Conservation (phyloP, 371 early-diverging fungal species). For the Rhizopus sp. region DNA sequence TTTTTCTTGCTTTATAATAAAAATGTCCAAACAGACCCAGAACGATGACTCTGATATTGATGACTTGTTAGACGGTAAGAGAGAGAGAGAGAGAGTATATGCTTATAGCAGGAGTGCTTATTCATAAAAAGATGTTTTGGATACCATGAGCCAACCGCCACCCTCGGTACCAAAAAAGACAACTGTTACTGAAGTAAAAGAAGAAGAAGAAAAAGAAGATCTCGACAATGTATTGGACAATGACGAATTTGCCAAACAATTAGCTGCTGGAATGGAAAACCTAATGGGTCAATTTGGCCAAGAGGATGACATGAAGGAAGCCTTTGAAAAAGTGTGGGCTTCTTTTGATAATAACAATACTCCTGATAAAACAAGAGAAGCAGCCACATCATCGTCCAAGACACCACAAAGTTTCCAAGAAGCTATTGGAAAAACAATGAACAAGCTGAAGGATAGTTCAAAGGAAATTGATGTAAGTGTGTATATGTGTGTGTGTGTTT, state of each 20-base stretch:
- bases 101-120: background rate
- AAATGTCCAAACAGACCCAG: slow-evolving; percentile 29
- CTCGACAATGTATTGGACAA: slow-evolving; percentile 52
- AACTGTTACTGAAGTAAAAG: slow-evolving; percentile 22
- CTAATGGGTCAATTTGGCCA: slow-evolving; percentile 58
- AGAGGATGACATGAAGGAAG: slow-evolving; percentile 57
- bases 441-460: slow-evolving; percentile 82
- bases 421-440: slow-evolving; percentile 82
- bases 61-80: slow-evolving; percentile 63
- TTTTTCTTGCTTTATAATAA: background rate
- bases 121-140: slow-evolving; percentile 49
- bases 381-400: slow-evolving; percentile 14
- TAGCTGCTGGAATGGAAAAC: slow-evolving; percentile 78
- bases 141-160: slow-evolving; percentile 37
- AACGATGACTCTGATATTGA: slow-evolving; percentile 62
- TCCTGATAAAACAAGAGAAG: slow-evolving; percentile 17
- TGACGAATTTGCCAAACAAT: slow-evolving; percentile 77
- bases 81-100: background rate
- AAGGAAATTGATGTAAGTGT: slow-evolving; percentile 75
- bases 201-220: slow-evolving; percentile 20
- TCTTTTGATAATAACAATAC: slow-evolving; percentile 42
- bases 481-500: background rate
- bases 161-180: slow-evolving; percentile 11
- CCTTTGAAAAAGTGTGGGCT: slow-evolving; percentile 65
- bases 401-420: slow-evolving; percentile 66